Evolutionary conservation across 2,329 filamentous ascomycete species (phyloP).

Genomic region (Fusarium drepaniforme): DNA sequence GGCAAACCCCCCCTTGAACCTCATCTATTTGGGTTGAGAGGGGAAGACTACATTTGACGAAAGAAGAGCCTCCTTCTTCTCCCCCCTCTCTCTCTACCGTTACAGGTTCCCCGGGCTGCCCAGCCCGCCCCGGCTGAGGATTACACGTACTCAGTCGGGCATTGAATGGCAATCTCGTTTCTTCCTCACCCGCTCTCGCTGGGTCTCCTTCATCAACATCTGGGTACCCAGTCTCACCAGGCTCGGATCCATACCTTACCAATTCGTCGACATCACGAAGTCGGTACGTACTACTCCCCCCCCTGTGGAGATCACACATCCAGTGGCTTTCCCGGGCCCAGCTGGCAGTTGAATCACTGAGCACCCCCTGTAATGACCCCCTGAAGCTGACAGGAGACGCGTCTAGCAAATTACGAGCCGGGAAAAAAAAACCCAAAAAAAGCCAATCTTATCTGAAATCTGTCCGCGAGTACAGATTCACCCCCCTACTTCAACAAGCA

Average conservation of each 20-base stretch:
- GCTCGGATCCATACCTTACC: constrained; percentile 13
- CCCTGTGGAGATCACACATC: constrained; percentile 31
- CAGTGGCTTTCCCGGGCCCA: background rate
- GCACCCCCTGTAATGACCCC: background rate
- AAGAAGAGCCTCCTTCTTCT: background rate
- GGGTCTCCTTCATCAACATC: background rate
- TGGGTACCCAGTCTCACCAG: constrained; percentile 1
- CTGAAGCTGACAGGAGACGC: constrained; percentile 29
- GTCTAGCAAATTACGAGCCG: constrained; percentile 34
- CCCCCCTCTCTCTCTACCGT: constrained; percentile 21
- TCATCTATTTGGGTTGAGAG: constrained; percentile 37
- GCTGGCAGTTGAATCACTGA: constrained; percentile 21
- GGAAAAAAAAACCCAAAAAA: constrained; percentile 17
- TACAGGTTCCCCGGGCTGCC: constrained; percentile 16
- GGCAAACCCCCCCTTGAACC: constrained; percentile 34
- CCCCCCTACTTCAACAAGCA: constrained; percentile 17
- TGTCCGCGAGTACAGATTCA: constrained; percentile 10
- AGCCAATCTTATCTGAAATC: constrained; percentile 32
- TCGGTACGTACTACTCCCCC: constrained; percentile 24
- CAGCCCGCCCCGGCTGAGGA: constrained; percentile 29
- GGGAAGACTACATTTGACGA: constrained; percentile 20
- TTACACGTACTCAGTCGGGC: constrained; percentile 3
- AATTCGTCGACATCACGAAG: constrained; percentile 3
- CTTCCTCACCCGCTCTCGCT: background rate
- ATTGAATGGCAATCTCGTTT: constrained; percentile 6